A percentile compares a stretch with the other conserved stretches of the same genome.
These are phyloP conservation scores for Cordyceps tenuipes DNA, from an alignment of 2,329 filamentous ascomycete genomes.

Conservation along the genomic window DNA sequence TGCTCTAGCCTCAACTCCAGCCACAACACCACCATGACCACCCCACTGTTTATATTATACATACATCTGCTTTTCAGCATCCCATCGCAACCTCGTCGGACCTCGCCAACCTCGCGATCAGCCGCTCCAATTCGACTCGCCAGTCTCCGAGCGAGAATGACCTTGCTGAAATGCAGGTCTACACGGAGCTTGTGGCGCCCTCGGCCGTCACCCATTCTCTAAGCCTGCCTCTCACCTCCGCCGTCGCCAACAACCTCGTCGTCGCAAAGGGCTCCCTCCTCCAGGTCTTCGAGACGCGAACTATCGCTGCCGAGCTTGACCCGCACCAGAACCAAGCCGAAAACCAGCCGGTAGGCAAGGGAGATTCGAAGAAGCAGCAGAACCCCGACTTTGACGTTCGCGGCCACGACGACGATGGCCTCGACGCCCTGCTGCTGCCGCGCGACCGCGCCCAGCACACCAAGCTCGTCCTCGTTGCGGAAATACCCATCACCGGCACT, in stretches of 20 bases:
- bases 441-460: constrained; percentile 58
- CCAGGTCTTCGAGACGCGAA: constrained; percentile 75
- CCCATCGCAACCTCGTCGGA: not conserved
- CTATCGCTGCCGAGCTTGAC: constrained; percentile 56
- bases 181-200: constrained; percentile 89
- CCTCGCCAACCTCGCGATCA: not conserved
- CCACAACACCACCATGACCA: not conserved
- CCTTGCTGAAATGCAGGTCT: constrained; percentile 73
- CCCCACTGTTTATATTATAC: not conserved
- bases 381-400: constrained; percentile 40
- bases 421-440: constrained; percentile 53
- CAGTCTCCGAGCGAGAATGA: constrained; percentile 24
- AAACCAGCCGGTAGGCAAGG: constrained; percentile 27
- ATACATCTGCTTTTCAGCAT: not conserved
- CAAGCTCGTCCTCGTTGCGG: constrained; percentile 76
- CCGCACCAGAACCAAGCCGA: constrained; percentile 26
- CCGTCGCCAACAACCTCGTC: constrained; percentile 73
- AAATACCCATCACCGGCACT: constrained; percentile 76
- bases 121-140: constrained; percentile 15
- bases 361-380: too few species aligned
- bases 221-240: constrained; percentile 65
- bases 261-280: constrained; percentile 89
- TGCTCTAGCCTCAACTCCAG: not conserved
- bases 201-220: constrained; percentile 90
- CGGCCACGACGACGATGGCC: constrained; percentile 50